Percentiles rank a stretch among this genome's conserved stretches.
Evolutionary conservation across 768 basidiomycete species (phyloP).

Genomic region (Boletus subparvulus): DNA sequence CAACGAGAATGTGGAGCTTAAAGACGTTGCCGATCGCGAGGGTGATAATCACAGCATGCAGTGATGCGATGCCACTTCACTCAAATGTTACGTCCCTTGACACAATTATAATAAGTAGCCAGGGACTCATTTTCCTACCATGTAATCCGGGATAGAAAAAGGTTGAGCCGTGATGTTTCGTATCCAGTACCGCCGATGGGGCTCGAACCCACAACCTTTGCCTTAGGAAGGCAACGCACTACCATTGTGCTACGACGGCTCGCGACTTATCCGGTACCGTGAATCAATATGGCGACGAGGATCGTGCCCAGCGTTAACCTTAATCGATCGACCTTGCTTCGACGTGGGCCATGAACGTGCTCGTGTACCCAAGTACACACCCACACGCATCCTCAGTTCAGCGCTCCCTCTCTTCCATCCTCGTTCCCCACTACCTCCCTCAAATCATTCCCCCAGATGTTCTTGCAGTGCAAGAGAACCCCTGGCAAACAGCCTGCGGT

Average conservation of each 20-base stretch:
- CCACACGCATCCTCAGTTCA: constrained; percentile 45
- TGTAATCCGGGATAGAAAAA: constrained; percentile 1
- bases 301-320: background rate
- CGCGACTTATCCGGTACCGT: background rate
- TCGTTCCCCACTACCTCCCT: constrained; percentile 76
- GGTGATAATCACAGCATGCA: constrained; percentile 3
- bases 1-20: background rate
- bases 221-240: constrained; percentile 41
- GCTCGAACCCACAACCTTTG: constrained; percentile 41
- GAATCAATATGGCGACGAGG: background rate
- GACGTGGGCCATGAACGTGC: constrained; percentile 58
- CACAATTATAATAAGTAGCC: background rate
- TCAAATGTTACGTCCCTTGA: constrained; percentile 3
- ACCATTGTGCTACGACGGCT: constrained; percentile 42
- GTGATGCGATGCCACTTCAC: background rate
- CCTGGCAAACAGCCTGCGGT: constrained; percentile 76
- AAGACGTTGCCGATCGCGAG: constrained; percentile 2
- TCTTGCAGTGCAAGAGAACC: constrained; percentile 59
- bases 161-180: constrained; percentile 20
- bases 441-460: constrained; percentile 59
- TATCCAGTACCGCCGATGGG: constrained; percentile 37
- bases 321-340: background rate
- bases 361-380: constrained; percentile 68
- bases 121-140: too few relatives aligned
- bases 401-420: constrained; percentile 53